A percentile compares a stretch with the other conserved stretches of the same genome.
phyloP scores from a whole-genome alignment of 495 filamentous ascomycete genomes.

The Neurospora sp. region DNA sequence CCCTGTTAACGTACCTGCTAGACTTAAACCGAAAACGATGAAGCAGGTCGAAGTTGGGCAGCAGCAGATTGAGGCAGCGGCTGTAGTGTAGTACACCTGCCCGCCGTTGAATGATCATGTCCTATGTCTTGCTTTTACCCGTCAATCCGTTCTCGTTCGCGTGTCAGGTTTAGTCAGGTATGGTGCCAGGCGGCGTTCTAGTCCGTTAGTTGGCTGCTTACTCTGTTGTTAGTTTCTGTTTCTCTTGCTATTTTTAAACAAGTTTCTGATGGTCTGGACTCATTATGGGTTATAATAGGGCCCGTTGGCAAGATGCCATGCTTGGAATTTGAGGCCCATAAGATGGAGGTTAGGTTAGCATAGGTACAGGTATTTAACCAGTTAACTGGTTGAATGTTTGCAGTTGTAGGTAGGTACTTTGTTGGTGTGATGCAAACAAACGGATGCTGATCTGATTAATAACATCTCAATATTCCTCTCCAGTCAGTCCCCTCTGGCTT shows the following conservation, averaged over 20 bases:
- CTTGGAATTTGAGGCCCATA: no score
- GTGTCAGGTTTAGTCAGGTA: neutral
- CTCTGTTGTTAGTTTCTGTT: no score
- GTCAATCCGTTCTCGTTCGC: neutral
- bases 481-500: neutral
- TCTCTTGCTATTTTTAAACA: no score
- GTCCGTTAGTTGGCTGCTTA: no score
- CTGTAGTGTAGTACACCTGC: neutral
- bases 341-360: no score
- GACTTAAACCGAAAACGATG: neutral
- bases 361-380: no score
- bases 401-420: neutral
- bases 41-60: neutral
- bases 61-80: neutral
- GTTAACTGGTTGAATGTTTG: neutral
- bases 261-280: no score
- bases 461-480: neutral
- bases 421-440: neutral
- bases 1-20: no score
- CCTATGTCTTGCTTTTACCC: neutral
- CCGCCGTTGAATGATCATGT: neutral
- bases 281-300: no score
- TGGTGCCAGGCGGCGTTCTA: neutral
- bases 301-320: no score
- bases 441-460: neutral